Conservation (phyloP, 495 filamentous ascomycete genomes). For the Aspergillus carlsbadensis region DNA sequence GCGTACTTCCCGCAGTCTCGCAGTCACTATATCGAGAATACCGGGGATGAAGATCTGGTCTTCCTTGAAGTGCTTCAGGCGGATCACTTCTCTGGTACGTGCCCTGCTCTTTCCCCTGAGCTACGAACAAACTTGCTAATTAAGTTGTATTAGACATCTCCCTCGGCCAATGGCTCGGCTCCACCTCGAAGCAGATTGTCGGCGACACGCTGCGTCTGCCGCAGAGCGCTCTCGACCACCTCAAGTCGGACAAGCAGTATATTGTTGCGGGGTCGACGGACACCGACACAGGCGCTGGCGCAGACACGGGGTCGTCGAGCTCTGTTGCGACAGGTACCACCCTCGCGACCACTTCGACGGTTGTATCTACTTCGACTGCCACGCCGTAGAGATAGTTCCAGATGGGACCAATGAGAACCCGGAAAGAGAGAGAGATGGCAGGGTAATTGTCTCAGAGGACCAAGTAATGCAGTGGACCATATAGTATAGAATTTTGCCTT, state of each 20-base stretch:
- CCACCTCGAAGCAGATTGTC: slow-evolving; percentile 63
- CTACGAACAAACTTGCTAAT: background rate
- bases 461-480: too few species aligned
- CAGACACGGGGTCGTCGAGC: too few species aligned
- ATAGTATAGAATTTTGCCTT: too few species aligned
- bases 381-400: too few species aligned
- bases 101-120: slow-evolving; percentile 1
- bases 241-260: slow-evolving; percentile 63
- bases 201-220: slow-evolving; percentile 60
- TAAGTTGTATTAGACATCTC: slow-evolving; percentile 47
- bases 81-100: slow-evolving; percentile 55
- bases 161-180: slow-evolving; percentile 63
- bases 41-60: slow-evolving; percentile 63
- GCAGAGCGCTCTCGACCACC: slow-evolving; percentile 47
- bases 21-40: slow-evolving; percentile 75
- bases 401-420: too few species aligned
- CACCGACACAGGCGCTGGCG: background rate
- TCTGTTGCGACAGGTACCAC: too few species aligned
- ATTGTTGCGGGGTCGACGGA: slow-evolving; percentile 45
- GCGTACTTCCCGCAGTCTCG: slow-evolving; percentile 64
- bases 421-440: too few species aligned
- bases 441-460: too few species aligned
- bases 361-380: too few species aligned
- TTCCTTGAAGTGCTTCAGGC: slow-evolving; percentile 72
- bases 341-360: too few species aligned